These are phyloP conservation scores for Paecilomyces dactylethromorphus DNA, from an alignment of 2,329 filamentous ascomycete genomes.

Conservation along the genomic window DNA sequence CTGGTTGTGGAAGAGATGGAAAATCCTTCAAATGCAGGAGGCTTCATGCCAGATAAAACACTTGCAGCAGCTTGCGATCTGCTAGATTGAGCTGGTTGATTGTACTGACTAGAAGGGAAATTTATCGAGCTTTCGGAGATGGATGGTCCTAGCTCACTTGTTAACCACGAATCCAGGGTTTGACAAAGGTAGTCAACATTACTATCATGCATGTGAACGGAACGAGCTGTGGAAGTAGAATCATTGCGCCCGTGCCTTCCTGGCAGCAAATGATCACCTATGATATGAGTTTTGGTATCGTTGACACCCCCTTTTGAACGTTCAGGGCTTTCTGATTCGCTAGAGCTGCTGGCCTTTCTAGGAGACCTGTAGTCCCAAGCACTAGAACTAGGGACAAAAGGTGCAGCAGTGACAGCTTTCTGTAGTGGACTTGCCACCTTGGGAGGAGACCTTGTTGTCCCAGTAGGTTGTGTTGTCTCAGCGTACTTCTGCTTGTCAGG, in stretches of 20 bases:
- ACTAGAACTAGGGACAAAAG: slow-evolving; percentile 7
- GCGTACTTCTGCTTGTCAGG: not conserved
- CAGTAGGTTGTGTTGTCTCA: not conserved
- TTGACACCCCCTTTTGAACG: slow-evolving; percentile 1
- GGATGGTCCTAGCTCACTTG: not conserved
- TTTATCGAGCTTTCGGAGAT: not conserved
- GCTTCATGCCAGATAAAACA: not conserved
- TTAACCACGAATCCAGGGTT: not conserved
- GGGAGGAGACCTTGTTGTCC: not conserved
- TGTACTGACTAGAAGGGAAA: not conserved
- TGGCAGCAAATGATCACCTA: slow-evolving; percentile 19
- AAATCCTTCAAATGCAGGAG: not conserved
- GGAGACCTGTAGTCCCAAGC: slow-evolving; percentile 6
- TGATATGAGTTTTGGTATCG: slow-evolving; percentile 7
- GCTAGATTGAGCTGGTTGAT: not conserved
- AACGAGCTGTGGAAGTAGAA: not conserved
- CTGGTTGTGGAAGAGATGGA: not conserved
- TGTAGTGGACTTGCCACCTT: slow-evolving; percentile 1
- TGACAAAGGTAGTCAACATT: slow-evolving; percentile 1
- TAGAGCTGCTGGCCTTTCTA: slow-evolving; percentile 1
- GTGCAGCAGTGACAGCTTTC: slow-evolving; percentile 7
- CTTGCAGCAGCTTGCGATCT: not conserved
- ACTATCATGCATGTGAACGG: not conserved
- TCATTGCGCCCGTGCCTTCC: slow-evolving; percentile 5
- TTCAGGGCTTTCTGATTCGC: slow-evolving; percentile 2